Conservation (phyloP, 2,329 filamentous ascomycete species). For the Dendryphion nanum region DNA sequence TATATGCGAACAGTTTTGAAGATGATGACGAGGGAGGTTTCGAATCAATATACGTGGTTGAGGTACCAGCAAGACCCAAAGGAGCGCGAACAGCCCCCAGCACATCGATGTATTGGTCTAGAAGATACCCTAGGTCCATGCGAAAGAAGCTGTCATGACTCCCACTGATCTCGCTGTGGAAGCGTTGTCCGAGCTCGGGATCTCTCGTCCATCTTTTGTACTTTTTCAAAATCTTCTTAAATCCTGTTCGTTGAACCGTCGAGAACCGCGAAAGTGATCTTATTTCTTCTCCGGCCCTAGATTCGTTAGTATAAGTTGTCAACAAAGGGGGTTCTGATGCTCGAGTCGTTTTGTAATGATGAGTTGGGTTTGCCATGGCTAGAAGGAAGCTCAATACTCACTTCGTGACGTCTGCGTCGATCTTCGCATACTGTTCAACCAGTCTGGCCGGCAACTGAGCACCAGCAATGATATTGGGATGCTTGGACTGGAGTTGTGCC, state of each 20-base stretch:
- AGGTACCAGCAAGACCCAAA: slow-evolving; percentile 36
- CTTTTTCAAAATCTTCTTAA: slow-evolving; percentile 82
- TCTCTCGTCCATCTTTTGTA: slow-evolving; percentile 87
- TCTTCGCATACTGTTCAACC: slow-evolving; percentile 51
- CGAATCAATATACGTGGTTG: slow-evolving; percentile 10
- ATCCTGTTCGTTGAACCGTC: slow-evolving; percentile 70
- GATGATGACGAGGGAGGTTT: slow-evolving; percentile 22
- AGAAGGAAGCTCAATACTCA: slow-evolving; percentile 16
- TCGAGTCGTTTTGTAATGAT: no score
- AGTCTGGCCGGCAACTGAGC: slow-evolving; percentile 41
- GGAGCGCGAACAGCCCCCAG: slow-evolving; percentile 46
- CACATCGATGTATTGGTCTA: slow-evolving; percentile 50
- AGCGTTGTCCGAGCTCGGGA: slow-evolving; percentile 60
- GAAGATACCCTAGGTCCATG: slow-evolving; percentile 58
- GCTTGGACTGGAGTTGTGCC: slow-evolving; percentile 27
- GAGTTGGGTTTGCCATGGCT: no score
- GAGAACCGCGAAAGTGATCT: slow-evolving; percentile 69
- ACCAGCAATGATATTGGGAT: slow-evolving; percentile 7
- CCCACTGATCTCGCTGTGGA: slow-evolving; percentile 65
- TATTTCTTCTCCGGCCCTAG: slow-evolving; percentile 68
- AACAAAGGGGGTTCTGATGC: no score
- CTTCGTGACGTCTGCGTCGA: slow-evolving; percentile 51
- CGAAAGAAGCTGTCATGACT: slow-evolving; percentile 71
- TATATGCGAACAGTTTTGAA: slow-evolving; percentile 37
- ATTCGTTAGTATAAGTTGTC: no score